Evolutionary conservation across 2,329 filamentous ascomycete genomes (phyloP).

Genomic region (Ophiostoma angusticollis): DNA sequence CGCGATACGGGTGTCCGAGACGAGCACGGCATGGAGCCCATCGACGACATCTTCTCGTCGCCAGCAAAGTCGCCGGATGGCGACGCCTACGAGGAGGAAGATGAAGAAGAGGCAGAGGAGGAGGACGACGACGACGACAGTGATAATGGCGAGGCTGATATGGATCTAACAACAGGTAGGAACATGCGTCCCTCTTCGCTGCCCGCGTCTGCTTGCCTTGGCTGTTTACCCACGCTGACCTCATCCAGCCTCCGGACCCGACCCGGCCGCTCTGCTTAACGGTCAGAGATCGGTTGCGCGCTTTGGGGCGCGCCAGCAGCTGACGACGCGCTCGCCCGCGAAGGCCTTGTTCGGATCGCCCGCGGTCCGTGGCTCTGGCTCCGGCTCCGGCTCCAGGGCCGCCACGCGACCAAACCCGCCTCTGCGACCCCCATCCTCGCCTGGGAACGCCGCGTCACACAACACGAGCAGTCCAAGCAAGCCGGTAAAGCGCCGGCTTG

Average conservation of each 20-base stretch:
- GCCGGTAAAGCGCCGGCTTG: slow-evolving; percentile 39
- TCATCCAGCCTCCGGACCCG: slow-evolving; percentile 36
- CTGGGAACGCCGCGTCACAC: slow-evolving; percentile 23
- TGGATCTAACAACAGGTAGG: slow-evolving; percentile 34
- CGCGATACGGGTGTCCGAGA: slow-evolving; percentile 70
- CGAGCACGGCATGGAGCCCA: slow-evolving; percentile 81
- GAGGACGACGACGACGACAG: slow-evolving; percentile 22
- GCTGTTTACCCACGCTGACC: not conserved
- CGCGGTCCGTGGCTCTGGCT: slow-evolving; percentile 31
- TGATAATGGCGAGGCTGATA: slow-evolving; percentile 27
- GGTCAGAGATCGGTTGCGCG: slow-evolving; percentile 34
- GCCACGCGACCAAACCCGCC: slow-evolving; percentile 32
- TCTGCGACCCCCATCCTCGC: slow-evolving; percentile 40
- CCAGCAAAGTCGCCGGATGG: slow-evolving; percentile 43
- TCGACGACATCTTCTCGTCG: slow-evolving; percentile 81
- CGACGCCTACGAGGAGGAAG: slow-evolving; percentile 20
- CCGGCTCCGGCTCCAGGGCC: slow-evolving; percentile 1
- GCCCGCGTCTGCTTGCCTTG: too few species aligned
- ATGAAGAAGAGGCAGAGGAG: slow-evolving; percentile 19
- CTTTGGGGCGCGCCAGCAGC: slow-evolving; percentile 32
- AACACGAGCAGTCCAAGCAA: slow-evolving; percentile 18
- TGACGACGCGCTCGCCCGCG: slow-evolving; percentile 36
- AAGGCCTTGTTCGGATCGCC: slow-evolving; percentile 51
- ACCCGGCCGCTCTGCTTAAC: slow-evolving; percentile 39
- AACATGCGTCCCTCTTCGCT: too few species aligned